phyloP scores from a whole-genome alignment of 2,329 filamentous ascomycete genomes.

The Cladosporium sp. region DNA sequence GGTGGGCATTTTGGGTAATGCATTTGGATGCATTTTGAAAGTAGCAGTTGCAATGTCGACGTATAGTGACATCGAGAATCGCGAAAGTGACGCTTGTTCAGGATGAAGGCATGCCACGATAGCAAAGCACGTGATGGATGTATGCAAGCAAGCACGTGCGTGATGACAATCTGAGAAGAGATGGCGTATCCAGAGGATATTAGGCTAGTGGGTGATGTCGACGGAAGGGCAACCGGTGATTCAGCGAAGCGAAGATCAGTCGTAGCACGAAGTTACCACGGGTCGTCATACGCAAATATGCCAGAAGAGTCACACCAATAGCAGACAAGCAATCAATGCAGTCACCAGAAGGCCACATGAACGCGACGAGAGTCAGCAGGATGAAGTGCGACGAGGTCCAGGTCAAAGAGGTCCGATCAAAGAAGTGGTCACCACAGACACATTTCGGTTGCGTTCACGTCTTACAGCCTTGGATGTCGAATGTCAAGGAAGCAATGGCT shows the following conservation, averaged over 20 bases:
- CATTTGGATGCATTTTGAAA: neutral
- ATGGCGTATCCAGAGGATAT: slow-evolving; percentile 8
- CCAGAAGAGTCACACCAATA: slow-evolving; percentile 10
- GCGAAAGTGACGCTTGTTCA: neutral
- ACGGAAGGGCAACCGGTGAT: neutral
- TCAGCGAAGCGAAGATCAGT: slow-evolving; percentile 10
- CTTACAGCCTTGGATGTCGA: slow-evolving; percentile 9
- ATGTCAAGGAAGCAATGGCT: slow-evolving; percentile 5
- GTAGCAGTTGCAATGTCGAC: neutral
- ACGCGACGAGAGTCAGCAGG: slow-evolving; percentile 3
- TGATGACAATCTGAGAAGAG: neutral
- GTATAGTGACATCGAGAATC: neutral
- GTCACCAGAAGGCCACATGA: slow-evolving; percentile 8
- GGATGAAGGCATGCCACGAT: neutral
- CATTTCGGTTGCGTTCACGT: slow-evolving; percentile 12
- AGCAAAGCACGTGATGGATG: neutral
- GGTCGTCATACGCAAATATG: slow-evolving; percentile 4
- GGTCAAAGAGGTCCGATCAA: neutral
- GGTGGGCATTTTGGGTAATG: neutral
- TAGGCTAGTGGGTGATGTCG: neutral
- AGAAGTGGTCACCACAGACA: slow-evolving; percentile 6
- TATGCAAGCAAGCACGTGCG: neutral
- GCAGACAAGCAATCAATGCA: slow-evolving; percentile 1
- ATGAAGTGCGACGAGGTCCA: slow-evolving; percentile 9
- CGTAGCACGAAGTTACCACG: slow-evolving; percentile 14